Conservation (phyloP, 306 rosid species). For the Inga oerstediana region DNA sequence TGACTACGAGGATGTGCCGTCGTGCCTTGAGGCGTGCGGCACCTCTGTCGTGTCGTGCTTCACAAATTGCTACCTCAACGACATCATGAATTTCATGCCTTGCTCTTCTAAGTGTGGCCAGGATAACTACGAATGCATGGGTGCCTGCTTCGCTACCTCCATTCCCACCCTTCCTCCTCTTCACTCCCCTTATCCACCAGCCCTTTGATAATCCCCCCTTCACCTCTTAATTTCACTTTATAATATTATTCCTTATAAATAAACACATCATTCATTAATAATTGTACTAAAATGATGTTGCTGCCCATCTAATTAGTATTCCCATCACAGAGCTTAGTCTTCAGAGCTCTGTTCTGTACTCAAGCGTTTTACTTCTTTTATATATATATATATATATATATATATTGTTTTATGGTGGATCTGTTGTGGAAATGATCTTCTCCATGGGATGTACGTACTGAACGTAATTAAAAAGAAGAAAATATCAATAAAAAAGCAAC, state of each 20-base stretch:
- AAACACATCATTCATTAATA: too few species aligned
- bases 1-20: too few species aligned
- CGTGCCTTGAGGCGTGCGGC: not conserved
- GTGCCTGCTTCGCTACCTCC: not conserved
- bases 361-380: not conserved
- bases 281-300: not conserved
- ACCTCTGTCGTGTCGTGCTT: not conserved
- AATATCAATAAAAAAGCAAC: not conserved
- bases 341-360: not conserved
- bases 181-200: not conserved
- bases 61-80: not conserved
- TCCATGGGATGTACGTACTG: not conserved
- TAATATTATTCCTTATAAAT: not conserved
- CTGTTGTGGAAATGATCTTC: not conserved
- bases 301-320: not conserved
- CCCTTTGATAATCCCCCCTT: not conserved
- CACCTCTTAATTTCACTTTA: not conserved
- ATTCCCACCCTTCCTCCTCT: not conserved
- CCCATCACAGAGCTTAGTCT: too few species aligned
- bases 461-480: not conserved
- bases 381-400: too few species aligned
- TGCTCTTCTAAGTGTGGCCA: not conserved
- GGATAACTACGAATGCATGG: not conserved
- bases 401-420: too few species aligned
- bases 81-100: not conserved